Base-by-base conservation (phyloP, 2,329 filamentous ascomycete genomes). In the Aspergillus quadrilineatus region DNA sequence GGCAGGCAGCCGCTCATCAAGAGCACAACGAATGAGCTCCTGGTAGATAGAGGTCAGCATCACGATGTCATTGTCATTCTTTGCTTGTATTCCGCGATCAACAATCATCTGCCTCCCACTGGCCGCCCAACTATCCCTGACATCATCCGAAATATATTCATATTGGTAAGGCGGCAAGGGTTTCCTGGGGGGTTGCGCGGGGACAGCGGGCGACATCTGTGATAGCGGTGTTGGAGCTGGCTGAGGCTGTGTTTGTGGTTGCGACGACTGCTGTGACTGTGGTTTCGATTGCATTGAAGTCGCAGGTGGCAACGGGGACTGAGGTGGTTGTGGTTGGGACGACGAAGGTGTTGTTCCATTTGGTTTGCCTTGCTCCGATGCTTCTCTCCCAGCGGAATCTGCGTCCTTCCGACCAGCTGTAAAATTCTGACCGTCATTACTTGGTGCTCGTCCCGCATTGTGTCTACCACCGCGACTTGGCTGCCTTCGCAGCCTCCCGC, bases 21-120 rank as follows among this genome's bases (percentile, higher is more conserved):
- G 75, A 15, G 88, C 86, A 34, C 90, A 86, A 59, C 88, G 86
- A 36, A 94, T 83, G 37, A 97, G 83, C 71, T 99, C 94, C 75
- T 96, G 90, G 64, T 92, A 91, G 22, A 96, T 78, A 12, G 82
- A 82, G 30, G 87, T 86, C 37, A 96, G 77, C 56, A 85, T 84
- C 45, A 87, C 79, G 6, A 83, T 77, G 67, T 95, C 87, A 63
- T 89, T 85, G 62, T 88, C 82, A 36, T 83, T 77, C 64, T 85
- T 83, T 47, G 88, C 86, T 63, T 86, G 80, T 43, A 82, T 72
- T 26, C 87, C 89, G 64, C 84, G 80, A 22, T 85, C 81, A 17
- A 93, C 75, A 10, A 96, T 77, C 28, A 85, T 82, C 59, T 87
- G 80, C 55, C 86, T 87, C 30, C 89, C 90, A 45, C 77, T 80